Evolutionary conservation across 768 basidiomycete species (phyloP), one percentile per base, ranked within the genome.

Genomic region (Trametes coccinea): DNA sequence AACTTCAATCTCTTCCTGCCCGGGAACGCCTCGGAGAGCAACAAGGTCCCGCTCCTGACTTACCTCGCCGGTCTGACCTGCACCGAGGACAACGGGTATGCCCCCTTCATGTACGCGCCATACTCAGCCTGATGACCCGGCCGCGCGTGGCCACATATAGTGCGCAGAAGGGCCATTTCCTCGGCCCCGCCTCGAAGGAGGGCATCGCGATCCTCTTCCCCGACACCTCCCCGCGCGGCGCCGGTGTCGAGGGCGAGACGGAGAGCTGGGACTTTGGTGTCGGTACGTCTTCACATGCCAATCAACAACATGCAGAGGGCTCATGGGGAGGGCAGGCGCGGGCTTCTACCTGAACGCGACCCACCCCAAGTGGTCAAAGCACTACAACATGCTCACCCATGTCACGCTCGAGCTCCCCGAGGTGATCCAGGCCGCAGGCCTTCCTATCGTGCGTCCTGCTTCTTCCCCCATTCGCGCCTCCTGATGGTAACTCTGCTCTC

Each of bases 311-410:
- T n/a, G 17, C 16, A 47, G 29, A 16, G 30, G 30, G 48, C 7
- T 53, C 34, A 53, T 39, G 16, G 33, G 27, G 39, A 29, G 29
- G 29, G 44, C 60, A 80, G 85, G 81, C 47, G 97, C 97, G 47
- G 96, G 97, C 39, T 99, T 98, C 78, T 98, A 99, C 75, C 73
- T 99, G 66, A 87, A 97, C 71, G 96, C 96, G 3, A 97, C 93
- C 2, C 81, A 85, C 60, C 80, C 84, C 5, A 84, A 84, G 70
- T 93, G 83, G 71, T 74, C 86, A 29, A 84, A 82, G 68, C 78
- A 92, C 72, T 95, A 95, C 73, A 90, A 90, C 73, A 98, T 98
- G 95, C 84, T 89, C 59, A 88, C 87, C 13, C 87, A 93, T 70
- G 78, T 98, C 66, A 88, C 89, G 10, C 70, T 84, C 46, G 97